A percentile compares a stretch with the other conserved stretches of the same genome.
These are phyloP conservation scores for Dothiorella sarmentorum DNA, from an alignment of 2,329 filamentous ascomycete species.

Conservation along the genomic window DNA sequence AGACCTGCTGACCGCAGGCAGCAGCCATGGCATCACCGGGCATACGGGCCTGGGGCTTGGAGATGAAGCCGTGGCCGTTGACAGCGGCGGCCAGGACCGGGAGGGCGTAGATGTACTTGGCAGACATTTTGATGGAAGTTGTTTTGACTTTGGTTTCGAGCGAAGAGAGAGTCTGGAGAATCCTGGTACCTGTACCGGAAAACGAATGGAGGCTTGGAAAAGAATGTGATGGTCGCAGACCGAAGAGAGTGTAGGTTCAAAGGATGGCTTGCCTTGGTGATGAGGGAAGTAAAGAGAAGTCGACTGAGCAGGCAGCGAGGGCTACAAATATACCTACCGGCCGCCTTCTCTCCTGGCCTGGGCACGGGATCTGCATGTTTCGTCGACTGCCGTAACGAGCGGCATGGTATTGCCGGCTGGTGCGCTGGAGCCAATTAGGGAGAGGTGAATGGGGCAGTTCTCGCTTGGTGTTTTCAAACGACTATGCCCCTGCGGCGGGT, in stretches of 20 bases:
- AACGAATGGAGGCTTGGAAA: conserved; percentile 34
- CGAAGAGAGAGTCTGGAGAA: conserved; percentile 25
- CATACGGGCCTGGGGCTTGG: conserved; percentile 46
- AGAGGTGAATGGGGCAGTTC: neutral
- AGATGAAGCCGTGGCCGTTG: conserved; percentile 54
- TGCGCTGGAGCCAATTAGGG: neutral
- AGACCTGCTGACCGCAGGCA: conserved; percentile 55
- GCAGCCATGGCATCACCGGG: conserved; percentile 51
- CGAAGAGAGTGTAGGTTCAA: conserved; percentile 7
- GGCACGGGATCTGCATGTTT: neutral
- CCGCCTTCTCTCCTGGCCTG: too few relatives aligned
- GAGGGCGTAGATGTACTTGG: conserved; percentile 39
- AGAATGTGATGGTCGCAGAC: conserved; percentile 29
- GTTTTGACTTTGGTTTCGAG: conserved; percentile 13
- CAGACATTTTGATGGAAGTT: conserved; percentile 34
- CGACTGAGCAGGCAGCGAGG: neutral
- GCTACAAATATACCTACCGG: conserved; percentile 7
- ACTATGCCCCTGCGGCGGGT: neutral
- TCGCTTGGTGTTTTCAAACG: conserved; percentile 17
- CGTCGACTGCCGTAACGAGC: conserved; percentile 3
- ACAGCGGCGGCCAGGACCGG: conserved; percentile 46
- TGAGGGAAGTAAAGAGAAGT: neutral
- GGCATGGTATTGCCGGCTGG: too few relatives aligned
- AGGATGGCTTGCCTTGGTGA: conserved; percentile 18
- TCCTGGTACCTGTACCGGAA: conserved; percentile 22